Evolutionary conservation across 2,329 filamentous ascomycete genomes (phyloP), one percentile per base, ranked within the genome.

Genomic region (Parascedosporium putredinis): DNA sequence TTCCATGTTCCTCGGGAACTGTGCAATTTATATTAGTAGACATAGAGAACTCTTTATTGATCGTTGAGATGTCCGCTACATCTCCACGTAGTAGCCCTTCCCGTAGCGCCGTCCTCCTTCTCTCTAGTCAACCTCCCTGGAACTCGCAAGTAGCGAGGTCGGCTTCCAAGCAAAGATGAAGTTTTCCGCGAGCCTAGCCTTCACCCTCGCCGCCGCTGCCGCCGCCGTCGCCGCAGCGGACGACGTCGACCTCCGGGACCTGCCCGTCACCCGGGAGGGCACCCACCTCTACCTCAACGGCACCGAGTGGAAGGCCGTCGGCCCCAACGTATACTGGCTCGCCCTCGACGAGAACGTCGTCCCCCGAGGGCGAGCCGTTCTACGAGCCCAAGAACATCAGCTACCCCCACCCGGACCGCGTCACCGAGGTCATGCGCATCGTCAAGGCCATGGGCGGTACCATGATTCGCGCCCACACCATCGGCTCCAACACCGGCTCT

Each of bases 271-370:
- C 18, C 43, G 43, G 5, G 22, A 42, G 18, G 45, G 45, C 34
- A 48, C 34, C 7, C 33, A 44, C 18, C 40, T 52, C 27, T 43
- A 36, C 1, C 63, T 71, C 9, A 57, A 64, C 43, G 65, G 64
- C 14, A 61, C 67, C 45, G 58, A 54, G 4, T 74, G 69, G 68
- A 70, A 67, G 49, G 67, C 67, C 1, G 67, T 69, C 14, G 71
- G 70, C 0, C 67, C 69, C n/a, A 74, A 74, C 53, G 62, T 73
- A 12, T 74, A 75, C 60, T 74, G 71, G 70, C 65, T 74, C 8
- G 71, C 70, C 1, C 63, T 74, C 1, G 71, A 74, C 57, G 71
- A 75, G 57, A 74, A 74, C 55, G 69, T 75, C 10, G 60, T 62
- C 2, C 71, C 70, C 5, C 0, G 54, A 56, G 1, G 69, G 67